A percentile compares a stretch with the other conserved stretches of the same genome.
Conservation (phyloP, 2,329 filamentous ascomycete species). For the Trichoderma citrinoviride region DNA sequence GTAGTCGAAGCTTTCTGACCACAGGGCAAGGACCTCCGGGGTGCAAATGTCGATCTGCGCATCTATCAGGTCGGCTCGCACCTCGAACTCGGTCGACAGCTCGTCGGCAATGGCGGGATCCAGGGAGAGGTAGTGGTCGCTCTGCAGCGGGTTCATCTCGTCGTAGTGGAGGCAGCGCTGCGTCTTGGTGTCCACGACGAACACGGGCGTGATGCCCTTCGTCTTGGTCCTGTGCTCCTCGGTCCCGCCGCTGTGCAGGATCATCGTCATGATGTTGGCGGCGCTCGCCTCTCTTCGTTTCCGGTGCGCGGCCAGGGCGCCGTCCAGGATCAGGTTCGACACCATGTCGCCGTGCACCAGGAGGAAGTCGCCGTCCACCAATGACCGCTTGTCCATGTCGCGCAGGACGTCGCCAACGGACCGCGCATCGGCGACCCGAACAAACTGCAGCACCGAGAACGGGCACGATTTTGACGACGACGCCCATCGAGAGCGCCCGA, state of each 20-base stretch:
- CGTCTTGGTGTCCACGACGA: conserved; percentile 77
- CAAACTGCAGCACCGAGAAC: conserved; percentile 77
- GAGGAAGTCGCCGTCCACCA: conserved; percentile 88
- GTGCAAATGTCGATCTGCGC: conserved; percentile 97
- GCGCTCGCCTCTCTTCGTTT: conserved; percentile 79
- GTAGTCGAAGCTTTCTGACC: conserved; percentile 98
- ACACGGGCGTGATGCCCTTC: conserved; percentile 73
- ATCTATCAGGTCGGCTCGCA: conserved; percentile 86
- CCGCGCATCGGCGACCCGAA: conserved; percentile 77
- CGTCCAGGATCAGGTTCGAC: conserved; percentile 82
- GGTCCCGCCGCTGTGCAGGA: conserved; percentile 74
- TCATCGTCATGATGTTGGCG: conserved; percentile 96
- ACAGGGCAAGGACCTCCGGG: conserved; percentile 87
- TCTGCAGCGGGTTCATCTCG: conserved; percentile 71
- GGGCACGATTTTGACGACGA: conserved; percentile 55
- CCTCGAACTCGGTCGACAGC: conserved; percentile 69
- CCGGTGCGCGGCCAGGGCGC: conserved; percentile 73
- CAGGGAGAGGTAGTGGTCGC: conserved; percentile 64
- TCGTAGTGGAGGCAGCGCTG: conserved; percentile 91
- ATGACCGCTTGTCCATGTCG: conserved; percentile 80
- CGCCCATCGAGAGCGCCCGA: conserved; percentile 73
- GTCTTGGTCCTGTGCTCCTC: conserved; percentile 72
- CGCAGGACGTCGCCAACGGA: conserved; percentile 94
- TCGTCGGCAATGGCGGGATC: conserved; percentile 76
- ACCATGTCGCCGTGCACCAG: conserved; percentile 91